Base-by-base conservation (phyloP, 2,329 filamentous ascomycete genomes). In the Fusarium sulawesiense region DNA sequence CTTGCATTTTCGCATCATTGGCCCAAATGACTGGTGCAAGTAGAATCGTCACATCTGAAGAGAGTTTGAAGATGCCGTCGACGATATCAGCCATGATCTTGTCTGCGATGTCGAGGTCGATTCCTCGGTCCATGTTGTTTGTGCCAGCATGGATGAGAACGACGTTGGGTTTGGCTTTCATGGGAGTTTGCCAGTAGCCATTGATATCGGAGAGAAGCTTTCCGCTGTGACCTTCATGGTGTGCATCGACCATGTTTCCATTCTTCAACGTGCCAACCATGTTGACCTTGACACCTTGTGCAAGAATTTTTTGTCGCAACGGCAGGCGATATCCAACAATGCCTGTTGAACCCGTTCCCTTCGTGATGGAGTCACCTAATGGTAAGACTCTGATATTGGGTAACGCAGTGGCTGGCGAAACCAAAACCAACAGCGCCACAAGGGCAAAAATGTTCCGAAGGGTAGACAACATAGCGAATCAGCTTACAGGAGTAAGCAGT, bases 81-180 rank as follows among this genome's bases (percentile, higher is more conserved):
- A 71, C 56, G 3, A 70, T 66, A 0, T 65, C 55, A 4, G 46
- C 44, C 21, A 69, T 45, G 6, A 71, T 59, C 1, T 27, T 34
- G 5, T 27, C 44, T 3, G 47, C 50, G 1, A 68, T 49, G 1
- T 70, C 42, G 21, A 66, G 62, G 8, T 70, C 63, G 2, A 37
- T 46, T 7, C 44, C 50, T 21, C 40, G 21, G 9, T 71, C 63
- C 68, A 71, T 71, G 10, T 71, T 71, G 12, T 71, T 71, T 2
- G 68, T 71, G 6, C 68, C 68, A 9, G 63, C 68, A 13, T 71
- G 68, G 2, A 71, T 59, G 5, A 71, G 68, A 11, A 71, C 67
- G 20, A 71, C 50, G 0, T 71, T 68, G 2, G 68, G 68, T 2
- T 68, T 59, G 20, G 68, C 58, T 13, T 50, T 25, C 14, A 71